Percentiles rank a stretch among this genome's conserved stretches.
phyloP scores from a whole-genome alignment of 345 rosid genomes.

The Bruguiera sexangula region DNA sequence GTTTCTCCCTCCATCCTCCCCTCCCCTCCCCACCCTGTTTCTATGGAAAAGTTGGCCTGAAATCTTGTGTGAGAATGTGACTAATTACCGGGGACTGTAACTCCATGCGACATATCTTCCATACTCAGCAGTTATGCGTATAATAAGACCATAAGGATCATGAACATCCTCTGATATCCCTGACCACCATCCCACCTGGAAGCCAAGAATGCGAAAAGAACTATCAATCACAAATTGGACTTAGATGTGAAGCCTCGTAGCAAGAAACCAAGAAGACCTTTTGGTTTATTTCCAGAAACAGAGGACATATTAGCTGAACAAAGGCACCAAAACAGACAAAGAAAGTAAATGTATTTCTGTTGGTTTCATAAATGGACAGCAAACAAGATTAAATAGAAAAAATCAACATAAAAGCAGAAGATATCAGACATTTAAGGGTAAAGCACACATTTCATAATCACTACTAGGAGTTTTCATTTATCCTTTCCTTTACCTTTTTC shows the following conservation, averaged over 20 bases:
- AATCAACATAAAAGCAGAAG: no score
- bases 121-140: constrained; percentile 88
- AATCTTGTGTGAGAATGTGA: not conserved
- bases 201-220: constrained; percentile 10
- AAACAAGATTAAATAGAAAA: not conserved
- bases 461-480: not conserved
- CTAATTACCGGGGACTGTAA: constrained; percentile 70
- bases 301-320: no score
- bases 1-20: no score
- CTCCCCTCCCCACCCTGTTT: no score
- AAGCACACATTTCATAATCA: not conserved
- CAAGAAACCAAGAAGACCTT: no score
- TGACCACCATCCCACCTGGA: constrained; percentile 97
- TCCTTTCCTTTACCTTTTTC: not conserved
- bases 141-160: constrained; percentile 81
- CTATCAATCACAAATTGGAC: not conserved
- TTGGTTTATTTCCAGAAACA: no score
- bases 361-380: not conserved
- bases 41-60: no score
- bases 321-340: no score
- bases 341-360: no score
- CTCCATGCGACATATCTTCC: constrained; percentile 89
- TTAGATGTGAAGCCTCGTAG: not conserved
- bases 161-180: constrained; percentile 71
- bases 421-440: not conserved